Evolutionary conservation across 2,329 filamentous ascomycete species (phyloP), one percentile per base, ranked within the genome.

Genomic region (Xylariaceae sp.): DNA sequence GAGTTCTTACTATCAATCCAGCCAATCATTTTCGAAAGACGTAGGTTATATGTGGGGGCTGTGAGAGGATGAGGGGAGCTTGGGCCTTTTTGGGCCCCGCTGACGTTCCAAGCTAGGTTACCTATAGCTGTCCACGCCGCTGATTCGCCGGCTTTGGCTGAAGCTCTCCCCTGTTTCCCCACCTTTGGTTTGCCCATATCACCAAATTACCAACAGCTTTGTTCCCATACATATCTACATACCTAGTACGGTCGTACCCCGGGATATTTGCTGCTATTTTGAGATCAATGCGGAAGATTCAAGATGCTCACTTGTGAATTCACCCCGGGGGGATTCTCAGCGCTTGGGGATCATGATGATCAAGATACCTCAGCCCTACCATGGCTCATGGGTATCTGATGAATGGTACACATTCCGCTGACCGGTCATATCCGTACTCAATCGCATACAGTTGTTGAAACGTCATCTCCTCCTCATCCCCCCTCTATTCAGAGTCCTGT

Each of bases 371-470:
- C 35, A 37, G 35, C 35, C 35, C 35, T 37, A 37, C 12, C 35
- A 11, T 34, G 8, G 19, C 19, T 19, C 19, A 19, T 19, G 19
- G 19, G 19, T 19, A 19, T 19, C 19, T 19, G 19, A 19, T 19
- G 19, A 19, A 19, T 11, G 8, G 35, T 11, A 11, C 35, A 37
- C 35, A 11, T 37, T 11, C 35, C 35, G 40, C 40, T 37, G 35
- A 37, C 35, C 35, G 35, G 35, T 37, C 34, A 56, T 47, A 37
- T 41, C 40, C 29, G 9, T 44, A 27, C 50, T 26, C 48, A 42
- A 47, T 53, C 35, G n/a, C 54, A 12, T 57, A 54, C 57, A 56
- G 56, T 47, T 54, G 50, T 56, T 58, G 54, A 58, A 59, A 59
- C 57, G 54, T 6, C 7, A 29, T 31, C 53, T 54, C 35, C 8